A percentile compares a stretch with the other conserved stretches of the same genome.
phyloP scores from a whole-genome alignment of 2,329 filamentous ascomycete genomes.

The Lasiodiplodia gonubiensis region DNA sequence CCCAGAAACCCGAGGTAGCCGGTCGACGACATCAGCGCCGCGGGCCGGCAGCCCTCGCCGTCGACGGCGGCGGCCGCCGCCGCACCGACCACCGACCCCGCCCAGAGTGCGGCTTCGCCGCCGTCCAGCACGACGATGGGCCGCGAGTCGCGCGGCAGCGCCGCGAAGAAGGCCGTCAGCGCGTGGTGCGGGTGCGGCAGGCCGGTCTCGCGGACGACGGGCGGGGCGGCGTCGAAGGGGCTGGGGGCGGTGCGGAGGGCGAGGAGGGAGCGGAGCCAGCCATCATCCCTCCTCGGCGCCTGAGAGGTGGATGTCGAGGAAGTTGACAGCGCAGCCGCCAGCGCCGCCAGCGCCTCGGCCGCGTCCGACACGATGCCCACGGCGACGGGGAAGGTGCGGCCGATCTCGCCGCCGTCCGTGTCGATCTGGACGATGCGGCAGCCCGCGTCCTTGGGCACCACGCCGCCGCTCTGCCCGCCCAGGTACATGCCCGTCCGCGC shows the following conservation, averaged over 20 bases:
- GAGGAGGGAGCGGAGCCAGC: slow-evolving; percentile 33
- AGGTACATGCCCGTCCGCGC: slow-evolving; percentile 52
- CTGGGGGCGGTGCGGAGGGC: not conserved
- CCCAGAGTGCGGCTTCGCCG: slow-evolving; percentile 49
- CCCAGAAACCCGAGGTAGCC: slow-evolving; percentile 55
- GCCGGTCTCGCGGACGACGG: not conserved
- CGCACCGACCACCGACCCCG: slow-evolving; percentile 28
- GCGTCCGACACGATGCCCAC: slow-evolving; percentile 52
- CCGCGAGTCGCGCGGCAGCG: slow-evolving; percentile 38
- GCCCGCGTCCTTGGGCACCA: slow-evolving; percentile 42
- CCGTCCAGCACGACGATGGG: slow-evolving; percentile 51
- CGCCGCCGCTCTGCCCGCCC: slow-evolving; percentile 44
- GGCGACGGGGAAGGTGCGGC: slow-evolving; percentile 48
- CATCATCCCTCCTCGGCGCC: slow-evolving; percentile 18
- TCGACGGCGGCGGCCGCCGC: too few species aligned
- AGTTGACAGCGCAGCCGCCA: slow-evolving; percentile 35
- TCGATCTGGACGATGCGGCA: slow-evolving; percentile 53
- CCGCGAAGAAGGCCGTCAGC: slow-evolving; percentile 45
- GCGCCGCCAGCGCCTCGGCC: slow-evolving; percentile 40
- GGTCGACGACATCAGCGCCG: slow-evolving; percentile 38
- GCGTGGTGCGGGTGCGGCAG: slow-evolving; percentile 53
- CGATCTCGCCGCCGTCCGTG: slow-evolving; percentile 51
- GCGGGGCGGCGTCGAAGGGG: not conserved
- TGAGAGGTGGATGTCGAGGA: slow-evolving; percentile 30
- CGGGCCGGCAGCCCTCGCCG: slow-evolving; percentile 28